A percentile compares a stretch with the other conserved stretches of the same genome.
These are phyloP conservation scores for Phyllosticta citriasiana DNA, from an alignment of 2,329 filamentous ascomycete genomes.

Conservation along the genomic window DNA sequence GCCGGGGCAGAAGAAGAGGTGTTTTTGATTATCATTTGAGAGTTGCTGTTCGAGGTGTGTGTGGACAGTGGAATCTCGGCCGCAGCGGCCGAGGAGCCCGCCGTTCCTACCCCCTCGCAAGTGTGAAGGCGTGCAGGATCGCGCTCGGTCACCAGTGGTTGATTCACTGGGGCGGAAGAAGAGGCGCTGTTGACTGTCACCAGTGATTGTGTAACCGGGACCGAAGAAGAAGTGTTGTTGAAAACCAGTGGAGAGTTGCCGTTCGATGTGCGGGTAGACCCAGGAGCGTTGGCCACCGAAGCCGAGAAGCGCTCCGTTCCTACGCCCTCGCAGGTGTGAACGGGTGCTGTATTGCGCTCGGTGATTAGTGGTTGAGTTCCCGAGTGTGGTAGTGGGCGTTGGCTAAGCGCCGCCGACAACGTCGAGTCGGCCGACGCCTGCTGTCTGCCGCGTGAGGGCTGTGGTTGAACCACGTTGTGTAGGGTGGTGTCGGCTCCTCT, in stretches of 20 bases:
- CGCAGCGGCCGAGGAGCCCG: background rate
- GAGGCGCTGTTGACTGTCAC: background rate
- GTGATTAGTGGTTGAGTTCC: no score
- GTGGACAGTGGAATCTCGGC: no score
- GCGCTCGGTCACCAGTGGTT: background rate
- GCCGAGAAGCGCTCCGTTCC: no score
- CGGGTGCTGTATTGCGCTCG: no score
- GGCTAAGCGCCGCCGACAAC: no score
- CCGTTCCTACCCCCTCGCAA: background rate
- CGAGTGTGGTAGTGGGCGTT: no score
- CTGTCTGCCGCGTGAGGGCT: background rate
- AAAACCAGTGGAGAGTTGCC: no score
- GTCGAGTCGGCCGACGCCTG: background rate
- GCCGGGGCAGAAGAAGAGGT: background rate
- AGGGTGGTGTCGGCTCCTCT: no score
- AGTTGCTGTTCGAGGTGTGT: background rate
- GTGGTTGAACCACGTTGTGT: background rate
- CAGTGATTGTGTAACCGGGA: background rate
- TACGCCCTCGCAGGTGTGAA: no score
- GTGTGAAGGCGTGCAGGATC: background rate
- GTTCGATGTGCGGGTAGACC: no score
- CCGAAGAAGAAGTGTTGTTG: background rate
- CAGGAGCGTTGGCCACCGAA: no score
- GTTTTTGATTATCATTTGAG: background rate
- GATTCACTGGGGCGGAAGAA: background rate